phyloP scores from a whole-genome alignment of 164 flowering plant species.

The Chimonanthus praecox region DNA sequence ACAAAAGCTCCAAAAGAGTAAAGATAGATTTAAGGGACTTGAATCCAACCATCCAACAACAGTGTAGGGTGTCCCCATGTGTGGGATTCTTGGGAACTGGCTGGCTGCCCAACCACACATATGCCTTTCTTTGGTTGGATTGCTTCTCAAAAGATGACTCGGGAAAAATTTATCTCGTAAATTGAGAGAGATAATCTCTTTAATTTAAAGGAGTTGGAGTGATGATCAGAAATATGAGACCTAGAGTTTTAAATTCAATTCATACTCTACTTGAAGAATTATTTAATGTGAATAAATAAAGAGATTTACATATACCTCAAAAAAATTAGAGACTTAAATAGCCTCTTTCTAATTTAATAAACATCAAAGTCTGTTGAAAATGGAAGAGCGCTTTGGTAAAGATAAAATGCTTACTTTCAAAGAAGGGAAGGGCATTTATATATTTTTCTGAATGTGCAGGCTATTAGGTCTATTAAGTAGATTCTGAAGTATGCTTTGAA shows the following conservation, averaged over 20 bases:
- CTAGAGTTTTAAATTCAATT: too few relatives aligned
- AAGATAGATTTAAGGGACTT: background rate
- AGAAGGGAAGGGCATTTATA: background rate
- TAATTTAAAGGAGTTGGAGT: too few relatives aligned
- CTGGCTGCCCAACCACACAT: background rate
- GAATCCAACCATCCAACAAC: background rate
- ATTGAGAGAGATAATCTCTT: too few relatives aligned
- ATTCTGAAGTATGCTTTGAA: too few relatives aligned
- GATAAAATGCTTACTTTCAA: background rate
- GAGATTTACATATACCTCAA: too few relatives aligned
- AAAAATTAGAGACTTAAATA: too few relatives aligned
- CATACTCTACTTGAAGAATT: too few relatives aligned
- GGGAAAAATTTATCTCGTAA: too few relatives aligned
- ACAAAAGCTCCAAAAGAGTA: background rate
- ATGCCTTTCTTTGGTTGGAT: background rate
- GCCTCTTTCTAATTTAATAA: background rate
- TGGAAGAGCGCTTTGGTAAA: background rate
- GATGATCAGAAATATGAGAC: too few relatives aligned
- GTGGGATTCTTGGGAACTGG: background rate
- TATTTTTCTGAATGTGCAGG: conserved; percentile 4
- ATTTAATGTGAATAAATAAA: too few relatives aligned
- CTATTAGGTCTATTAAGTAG: background rate
- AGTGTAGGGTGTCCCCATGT: background rate
- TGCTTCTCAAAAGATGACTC: background rate
- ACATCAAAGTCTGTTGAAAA: background rate